Conservation (phyloP, 2,329 filamentous ascomycete species). For the Penicillium corylophilum region DNA sequence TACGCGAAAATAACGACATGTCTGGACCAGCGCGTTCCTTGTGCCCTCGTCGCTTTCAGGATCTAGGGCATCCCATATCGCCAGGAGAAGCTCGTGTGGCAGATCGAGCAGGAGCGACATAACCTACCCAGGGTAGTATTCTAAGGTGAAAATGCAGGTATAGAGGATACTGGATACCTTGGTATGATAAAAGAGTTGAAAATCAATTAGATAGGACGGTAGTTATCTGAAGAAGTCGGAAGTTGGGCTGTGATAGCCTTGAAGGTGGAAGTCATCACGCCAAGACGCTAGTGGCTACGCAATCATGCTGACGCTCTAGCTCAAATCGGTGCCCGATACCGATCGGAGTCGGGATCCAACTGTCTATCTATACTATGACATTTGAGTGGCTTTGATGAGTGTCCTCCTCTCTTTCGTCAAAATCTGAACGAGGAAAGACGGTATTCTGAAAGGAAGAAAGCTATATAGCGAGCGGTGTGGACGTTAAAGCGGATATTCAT, state of each 20-base stretch:
- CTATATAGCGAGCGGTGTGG: not conserved
- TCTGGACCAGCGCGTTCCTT: constrained; percentile 6
- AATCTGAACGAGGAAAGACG: not conserved
- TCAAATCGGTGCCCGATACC: not conserved
- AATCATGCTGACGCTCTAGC: not conserved
- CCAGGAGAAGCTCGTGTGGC: constrained; percentile 6
- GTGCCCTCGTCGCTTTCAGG: not conserved
- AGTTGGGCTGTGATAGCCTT: not conserved
- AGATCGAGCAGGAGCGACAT: constrained; percentile 2
- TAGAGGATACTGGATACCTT: not conserved
- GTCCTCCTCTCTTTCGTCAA: not conserved
- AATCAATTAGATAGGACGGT: not conserved
- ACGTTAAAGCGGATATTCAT: not conserved
- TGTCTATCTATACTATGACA: too few relatives aligned
- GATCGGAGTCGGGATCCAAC: not conserved
- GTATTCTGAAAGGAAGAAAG: not conserved
- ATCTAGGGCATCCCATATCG: constrained; percentile 6
- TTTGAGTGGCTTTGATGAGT: not conserved
- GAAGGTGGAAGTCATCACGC: not conserved
- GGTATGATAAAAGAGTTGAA: not conserved
- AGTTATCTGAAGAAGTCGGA: not conserved
- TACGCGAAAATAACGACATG: constrained; percentile 5
- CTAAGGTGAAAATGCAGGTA: not conserved
- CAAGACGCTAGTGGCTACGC: not conserved
- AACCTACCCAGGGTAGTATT: not conserved